Base-by-base conservation (phyloP, 2,329 filamentous ascomycete genomes). In the Talaromyces islandicus region DNA sequence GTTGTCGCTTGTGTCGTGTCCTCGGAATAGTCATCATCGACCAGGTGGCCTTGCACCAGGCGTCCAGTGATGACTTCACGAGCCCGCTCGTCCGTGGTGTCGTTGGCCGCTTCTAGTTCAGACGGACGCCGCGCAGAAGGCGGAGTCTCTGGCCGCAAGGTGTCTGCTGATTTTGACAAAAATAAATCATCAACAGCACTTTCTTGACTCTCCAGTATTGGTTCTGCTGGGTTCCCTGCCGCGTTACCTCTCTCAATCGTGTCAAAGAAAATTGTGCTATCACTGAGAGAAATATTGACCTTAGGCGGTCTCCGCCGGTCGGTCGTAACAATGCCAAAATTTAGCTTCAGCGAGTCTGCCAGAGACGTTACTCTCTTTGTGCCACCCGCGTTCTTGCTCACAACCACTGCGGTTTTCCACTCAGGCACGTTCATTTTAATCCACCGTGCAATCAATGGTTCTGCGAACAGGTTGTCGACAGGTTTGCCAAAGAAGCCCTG, bases 401-500 rank as follows among this genome's bases (percentile, higher is more conserved):
- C 94, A 17, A 97, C 92, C 7, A 99, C 94, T 10, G 91, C 92
- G 67, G 97, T 73, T 63, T 83, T 86, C 94, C 94, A 99, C 65
- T 89, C 86, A 14, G 85, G 82, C 43, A 99, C 88, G 71, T 97
- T 94, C 73, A 88, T 86, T 62, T 89, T 88, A 69, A 99, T 96
- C 94, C 94, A 99, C 68, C 91, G 89, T 58, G 93, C 92, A 69
- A 99, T 91, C 64, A 97, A 84, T 17, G 94, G 93, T 75, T 99
- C 94, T 56, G 94, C 94, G 68, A 96, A 91, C 57, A 99, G 87
- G 71, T 99, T 97, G 77, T 99, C 94, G 62, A 99, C 93, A 0
- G 94, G 94, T 68, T 93, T 96, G 71, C 90, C 90, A 83, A 99
- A 99, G 80, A 99, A 99, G 61, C 94, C 94, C 78, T 99, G 94